phyloP scores from a whole-genome alignment of 805 yeast species.

The Novakomyces olei region DNA sequence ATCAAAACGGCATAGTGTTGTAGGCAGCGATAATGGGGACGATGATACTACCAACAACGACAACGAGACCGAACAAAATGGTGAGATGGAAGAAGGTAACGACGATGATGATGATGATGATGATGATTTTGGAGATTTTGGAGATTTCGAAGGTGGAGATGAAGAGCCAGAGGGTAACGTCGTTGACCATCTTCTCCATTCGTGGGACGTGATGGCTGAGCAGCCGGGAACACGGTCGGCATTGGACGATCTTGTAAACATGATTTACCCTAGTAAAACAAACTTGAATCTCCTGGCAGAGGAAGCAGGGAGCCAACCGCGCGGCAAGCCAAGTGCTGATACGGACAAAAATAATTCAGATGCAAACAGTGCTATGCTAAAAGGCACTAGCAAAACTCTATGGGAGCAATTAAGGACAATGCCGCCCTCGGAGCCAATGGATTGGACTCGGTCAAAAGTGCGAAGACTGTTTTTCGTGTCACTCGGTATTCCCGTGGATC shows the following conservation, averaged over 20 bases:
- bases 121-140: constrained; percentile 6
- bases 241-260: background rate
- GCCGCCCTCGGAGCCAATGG: constrained; percentile 29
- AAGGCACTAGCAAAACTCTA: constrained; percentile 11
- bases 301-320: background rate
- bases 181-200: background rate
- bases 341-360: background rate
- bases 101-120: constrained; percentile 10
- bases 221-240: background rate
- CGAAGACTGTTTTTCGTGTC: constrained; percentile 31
- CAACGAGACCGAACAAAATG: too few species aligned
- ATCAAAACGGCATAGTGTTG: too few species aligned
- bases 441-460: constrained; percentile 37
- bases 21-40: too few species aligned
- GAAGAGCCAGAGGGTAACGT: background rate
- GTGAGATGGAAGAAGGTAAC: too few species aligned
- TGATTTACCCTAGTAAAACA: background rate
- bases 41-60: too few species aligned
- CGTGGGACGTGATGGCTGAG: background rate
- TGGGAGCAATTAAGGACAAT: constrained; percentile 20
- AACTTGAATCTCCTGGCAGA: background rate
- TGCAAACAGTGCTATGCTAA: constrained; percentile 3
- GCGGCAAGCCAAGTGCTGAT: background rate
- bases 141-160: constrained; percentile 1
- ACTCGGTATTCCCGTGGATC: constrained; percentile 36